Conservation (phyloP, 371 early-diverging fungal genomes). For the Smittium mucronatum region DNA sequence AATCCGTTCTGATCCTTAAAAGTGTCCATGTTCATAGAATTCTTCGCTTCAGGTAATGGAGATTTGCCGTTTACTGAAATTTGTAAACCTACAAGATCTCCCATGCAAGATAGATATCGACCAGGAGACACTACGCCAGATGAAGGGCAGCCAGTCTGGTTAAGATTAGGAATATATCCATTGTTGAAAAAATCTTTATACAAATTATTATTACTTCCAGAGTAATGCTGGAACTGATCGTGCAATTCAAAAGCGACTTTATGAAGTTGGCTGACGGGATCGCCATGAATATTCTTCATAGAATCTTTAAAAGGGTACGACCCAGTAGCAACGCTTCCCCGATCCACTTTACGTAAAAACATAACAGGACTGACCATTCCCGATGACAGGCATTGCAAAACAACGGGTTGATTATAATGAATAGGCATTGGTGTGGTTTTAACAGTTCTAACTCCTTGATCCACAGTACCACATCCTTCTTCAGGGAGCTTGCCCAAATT, state of each 20-base stretch:
- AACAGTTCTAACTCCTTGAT: slow-evolving; percentile 16
- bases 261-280: slow-evolving; percentile 80
- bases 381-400: slow-evolving; percentile 64
- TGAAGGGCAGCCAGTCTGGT: too few relatives aligned
- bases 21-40: background rate
- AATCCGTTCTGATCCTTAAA: background rate
- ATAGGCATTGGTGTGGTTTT: slow-evolving; percentile 46
- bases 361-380: slow-evolving; percentile 70
- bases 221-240: slow-evolving; percentile 16
- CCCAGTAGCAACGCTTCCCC: slow-evolving; percentile 61
- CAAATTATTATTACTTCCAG: background rate
- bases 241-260: slow-evolving; percentile 77
- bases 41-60: background rate
- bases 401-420: slow-evolving; percentile 70
- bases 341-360: slow-evolving; percentile 71
- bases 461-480: slow-evolving; percentile 18
- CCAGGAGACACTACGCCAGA: slow-evolving; percentile 17
- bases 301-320: slow-evolving; percentile 24
- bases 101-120: slow-evolving; percentile 54
- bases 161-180: background rate
- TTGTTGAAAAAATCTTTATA: background rate
- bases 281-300: slow-evolving; percentile 41
- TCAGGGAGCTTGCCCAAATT: slow-evolving; percentile 12
- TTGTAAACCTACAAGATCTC: slow-evolving; percentile 62
- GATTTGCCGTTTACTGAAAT: slow-evolving; percentile 45